Conservation (phyloP, 345 rosid species). For the Syzygium grande region DNA sequence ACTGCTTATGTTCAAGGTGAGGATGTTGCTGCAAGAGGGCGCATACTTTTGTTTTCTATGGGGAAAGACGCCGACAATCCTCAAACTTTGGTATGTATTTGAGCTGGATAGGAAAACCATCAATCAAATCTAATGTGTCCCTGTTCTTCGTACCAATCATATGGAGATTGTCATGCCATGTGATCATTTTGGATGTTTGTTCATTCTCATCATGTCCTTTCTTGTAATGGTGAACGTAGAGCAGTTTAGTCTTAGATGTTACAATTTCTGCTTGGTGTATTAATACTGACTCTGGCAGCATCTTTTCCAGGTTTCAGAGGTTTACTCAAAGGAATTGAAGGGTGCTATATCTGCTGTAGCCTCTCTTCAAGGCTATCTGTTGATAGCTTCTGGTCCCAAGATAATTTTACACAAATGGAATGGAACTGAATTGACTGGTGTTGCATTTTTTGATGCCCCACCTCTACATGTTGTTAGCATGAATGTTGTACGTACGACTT, state of each 20-base stretch:
- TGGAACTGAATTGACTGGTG: conserved; percentile 80
- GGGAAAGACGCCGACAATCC: conserved; percentile 54
- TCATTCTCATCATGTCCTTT: not conserved
- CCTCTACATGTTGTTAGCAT: conserved; percentile 94
- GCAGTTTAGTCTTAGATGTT: not conserved
- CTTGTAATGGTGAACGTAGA: not conserved
- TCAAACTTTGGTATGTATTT: conserved; percentile 49
- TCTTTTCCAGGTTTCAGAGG: conserved; percentile 69
- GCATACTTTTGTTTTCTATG: conserved; percentile 76
- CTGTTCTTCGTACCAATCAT: not conserved
- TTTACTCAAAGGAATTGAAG: conserved; percentile 88
- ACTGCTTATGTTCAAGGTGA: conserved; percentile 99
- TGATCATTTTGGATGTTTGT: not conserved
- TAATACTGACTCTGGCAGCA: not conserved
- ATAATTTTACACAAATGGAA: conserved; percentile 88
- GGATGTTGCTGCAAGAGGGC: conserved; percentile 99
- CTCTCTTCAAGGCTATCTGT: conserved; percentile 91
- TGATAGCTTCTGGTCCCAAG: conserved; percentile 96
- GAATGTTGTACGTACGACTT: conserved; percentile 65
- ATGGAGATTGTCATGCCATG: not conserved
- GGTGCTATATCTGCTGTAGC: conserved; percentile 99
- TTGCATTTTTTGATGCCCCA: conserved; percentile 94
- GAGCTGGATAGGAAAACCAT: not conserved
- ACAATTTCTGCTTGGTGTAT: not conserved
- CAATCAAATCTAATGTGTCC: not conserved